Percentiles rank a stretch among this genome's conserved stretches.
phyloP scores from a whole-genome alignment of 495 filamentous ascomycete genomes.

The Achaetomiella virescens region DNA sequence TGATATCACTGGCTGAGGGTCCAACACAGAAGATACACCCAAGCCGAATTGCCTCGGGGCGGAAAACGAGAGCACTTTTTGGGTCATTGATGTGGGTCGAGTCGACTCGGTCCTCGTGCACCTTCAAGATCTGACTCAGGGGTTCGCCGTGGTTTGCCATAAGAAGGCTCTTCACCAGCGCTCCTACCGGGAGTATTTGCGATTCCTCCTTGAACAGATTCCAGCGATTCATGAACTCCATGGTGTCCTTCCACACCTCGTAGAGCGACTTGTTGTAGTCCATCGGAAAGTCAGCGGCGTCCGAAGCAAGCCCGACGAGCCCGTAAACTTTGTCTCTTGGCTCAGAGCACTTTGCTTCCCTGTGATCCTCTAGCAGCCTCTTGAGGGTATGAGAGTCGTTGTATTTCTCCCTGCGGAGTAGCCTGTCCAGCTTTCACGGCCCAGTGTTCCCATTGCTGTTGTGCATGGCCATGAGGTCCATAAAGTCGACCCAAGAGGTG shows the following conservation, averaged over 20 bases:
- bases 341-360: neutral
- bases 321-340: constrained; percentile 13
- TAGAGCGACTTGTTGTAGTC: constrained; percentile 12
- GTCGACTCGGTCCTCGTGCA: neutral
- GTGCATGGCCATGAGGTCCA: neutral
- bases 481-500: neutral
- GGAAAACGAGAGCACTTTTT: neutral
- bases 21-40: neutral
- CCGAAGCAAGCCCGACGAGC: constrained; percentile 10
- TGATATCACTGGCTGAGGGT: neutral
- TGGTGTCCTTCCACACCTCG: constrained; percentile 13
- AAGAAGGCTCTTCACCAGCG: neutral
- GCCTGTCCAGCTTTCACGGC: neutral
- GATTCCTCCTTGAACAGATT: neutral
- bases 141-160: neutral
- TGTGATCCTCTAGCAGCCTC: constrained; percentile 2
- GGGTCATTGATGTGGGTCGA: neutral
- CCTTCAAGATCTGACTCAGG: neutral
- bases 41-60: neutral
- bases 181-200: neutral
- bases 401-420: constrained; percentile 1
- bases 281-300: constrained; percentile 8
- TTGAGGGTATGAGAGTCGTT: constrained; percentile 6
- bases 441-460: neutral
- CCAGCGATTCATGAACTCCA: neutral